Conservation (phyloP, 2,329 filamentous ascomycete genomes). For the Akanthomyces muscarius region DNA sequence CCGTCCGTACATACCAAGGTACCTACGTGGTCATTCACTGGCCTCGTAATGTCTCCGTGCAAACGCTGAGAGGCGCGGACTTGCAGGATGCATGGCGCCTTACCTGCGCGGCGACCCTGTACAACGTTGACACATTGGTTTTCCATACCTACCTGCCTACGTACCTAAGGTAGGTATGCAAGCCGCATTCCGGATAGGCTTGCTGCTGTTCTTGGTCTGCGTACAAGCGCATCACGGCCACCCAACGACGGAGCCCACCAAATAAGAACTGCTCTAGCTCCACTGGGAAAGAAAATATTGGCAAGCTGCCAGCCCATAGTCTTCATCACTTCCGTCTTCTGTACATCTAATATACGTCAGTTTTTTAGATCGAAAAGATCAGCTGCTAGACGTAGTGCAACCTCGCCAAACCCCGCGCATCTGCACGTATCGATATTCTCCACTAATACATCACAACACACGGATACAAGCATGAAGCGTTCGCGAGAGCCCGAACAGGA, state of each 20-base stretch:
- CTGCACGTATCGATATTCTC: neutral
- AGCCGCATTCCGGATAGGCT: neutral
- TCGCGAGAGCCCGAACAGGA: conserved; percentile 56
- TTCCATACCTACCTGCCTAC: neutral
- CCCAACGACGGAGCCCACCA: neutral
- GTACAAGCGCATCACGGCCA: neutral
- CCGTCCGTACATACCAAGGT: neutral
- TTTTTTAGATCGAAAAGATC: neutral
- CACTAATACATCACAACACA: conserved; percentile 6
- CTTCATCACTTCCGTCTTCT: neutral
- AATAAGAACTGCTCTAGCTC: neutral
- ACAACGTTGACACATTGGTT: neutral
- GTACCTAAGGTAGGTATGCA: neutral
- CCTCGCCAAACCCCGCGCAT: neutral
- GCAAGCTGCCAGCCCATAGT: neutral
- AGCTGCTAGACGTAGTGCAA: neutral
- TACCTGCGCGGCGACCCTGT: neutral
- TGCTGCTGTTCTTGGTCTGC: neutral
- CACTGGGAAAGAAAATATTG: neutral
- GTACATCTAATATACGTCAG: neutral
- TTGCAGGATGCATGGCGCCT: neutral
- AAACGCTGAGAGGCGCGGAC: neutral
- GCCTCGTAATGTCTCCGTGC: neutral
- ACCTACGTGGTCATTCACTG: neutral
- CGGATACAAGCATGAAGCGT: conserved; percentile 52